Conservation (phyloP, 805 yeast genomes). For the Monosporozyma aquatica region DNA sequence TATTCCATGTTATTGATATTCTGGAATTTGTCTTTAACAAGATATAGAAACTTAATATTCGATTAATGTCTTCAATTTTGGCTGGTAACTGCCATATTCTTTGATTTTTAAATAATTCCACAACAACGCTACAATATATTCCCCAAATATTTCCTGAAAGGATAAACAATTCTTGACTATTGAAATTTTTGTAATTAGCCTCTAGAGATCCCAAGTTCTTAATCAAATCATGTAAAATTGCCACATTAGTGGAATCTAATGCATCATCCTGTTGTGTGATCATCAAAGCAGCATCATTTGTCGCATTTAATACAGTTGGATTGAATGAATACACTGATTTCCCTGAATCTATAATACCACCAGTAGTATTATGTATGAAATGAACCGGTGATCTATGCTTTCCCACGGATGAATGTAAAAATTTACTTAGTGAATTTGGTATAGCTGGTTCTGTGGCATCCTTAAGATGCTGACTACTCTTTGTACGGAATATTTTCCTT, state of each 20-base stretch:
- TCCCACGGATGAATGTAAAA: conserved; percentile 26
- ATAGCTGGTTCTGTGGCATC: conserved; percentile 18
- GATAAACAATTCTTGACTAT: conserved; percentile 23
- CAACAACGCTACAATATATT: conserved; percentile 22
- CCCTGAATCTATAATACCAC: conserved; percentile 20
- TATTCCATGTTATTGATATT: conserved; percentile 18
- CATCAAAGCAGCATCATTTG: conserved; percentile 14
- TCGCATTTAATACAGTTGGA: conserved; percentile 10
- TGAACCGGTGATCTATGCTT: conserved; percentile 28
- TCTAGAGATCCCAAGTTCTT: conserved; percentile 27
- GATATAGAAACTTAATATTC: conserved; percentile 22
- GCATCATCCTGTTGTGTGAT: conserved; percentile 14
- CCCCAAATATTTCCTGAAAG: conserved; percentile 28
- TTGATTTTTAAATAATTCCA: conserved; percentile 24
- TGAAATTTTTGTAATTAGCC: conserved; percentile 25
- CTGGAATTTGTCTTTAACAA: conserved; percentile 22
- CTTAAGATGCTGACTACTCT: conserved; percentile 14
- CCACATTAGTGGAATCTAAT: conserved; percentile 10
- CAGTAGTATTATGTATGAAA: conserved; percentile 22
- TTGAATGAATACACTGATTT: conserved; percentile 24
- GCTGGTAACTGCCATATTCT: conserved; percentile 28
- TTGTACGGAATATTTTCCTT: conserved; percentile 22
- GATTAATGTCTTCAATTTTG: conserved; percentile 25
- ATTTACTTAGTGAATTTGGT: conserved; percentile 25
- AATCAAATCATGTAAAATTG: conserved; percentile 26